Base-by-base conservation (phyloP, 192 early-diverging fungal genomes). In the Backusella mclennaniae region DNA sequence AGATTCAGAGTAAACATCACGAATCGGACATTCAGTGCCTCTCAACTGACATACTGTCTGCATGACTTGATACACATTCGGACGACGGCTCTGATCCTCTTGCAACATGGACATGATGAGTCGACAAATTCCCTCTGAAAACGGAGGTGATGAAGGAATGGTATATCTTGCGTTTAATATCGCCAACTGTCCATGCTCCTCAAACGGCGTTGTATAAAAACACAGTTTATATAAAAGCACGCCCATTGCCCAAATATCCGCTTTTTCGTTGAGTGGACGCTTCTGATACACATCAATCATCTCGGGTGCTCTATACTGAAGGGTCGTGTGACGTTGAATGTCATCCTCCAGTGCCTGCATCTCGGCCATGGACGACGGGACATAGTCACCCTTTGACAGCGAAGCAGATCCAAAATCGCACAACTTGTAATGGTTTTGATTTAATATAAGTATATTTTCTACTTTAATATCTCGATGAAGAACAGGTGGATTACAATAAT, bases 321-420 rank as follows among this genome's bases (percentile, higher is more conserved):
- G 80, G 23, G 97, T 99, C 1, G 97, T 99, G 75, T 90, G 89
- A 71, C 88, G 89, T 80, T 92, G 91, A 67, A 99, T 90, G 75
- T 99, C 97, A 11, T 98, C 97, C 69, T 99, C 96, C 38, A 97
- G 46, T 11, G 79, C 76, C 71, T 91, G 87, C 38, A 97, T 90
- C 73, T 97, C 91, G 44, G 83, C 84, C 31, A 91, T 86, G 15
- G 88, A 80, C 36, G 91, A 81, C 19, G 89, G 83, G 31, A 89
- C 84, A 52, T 90, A 88, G 0, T 84, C 76, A 0, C 84, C 88
- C 23, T 86, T 89, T 44, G 79, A 83, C 19, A 80, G 73, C 0
- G 96, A 92, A 29, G 93, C 90, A 0, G 96, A 97, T 52, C 97
- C 97, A 91, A 99, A 99, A 82, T 99, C 97, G 82, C 95, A 97